Evolutionary conservation across 768 basidiomycete genomes (phyloP).

Genomic region (Lentinula sp.): DNA sequence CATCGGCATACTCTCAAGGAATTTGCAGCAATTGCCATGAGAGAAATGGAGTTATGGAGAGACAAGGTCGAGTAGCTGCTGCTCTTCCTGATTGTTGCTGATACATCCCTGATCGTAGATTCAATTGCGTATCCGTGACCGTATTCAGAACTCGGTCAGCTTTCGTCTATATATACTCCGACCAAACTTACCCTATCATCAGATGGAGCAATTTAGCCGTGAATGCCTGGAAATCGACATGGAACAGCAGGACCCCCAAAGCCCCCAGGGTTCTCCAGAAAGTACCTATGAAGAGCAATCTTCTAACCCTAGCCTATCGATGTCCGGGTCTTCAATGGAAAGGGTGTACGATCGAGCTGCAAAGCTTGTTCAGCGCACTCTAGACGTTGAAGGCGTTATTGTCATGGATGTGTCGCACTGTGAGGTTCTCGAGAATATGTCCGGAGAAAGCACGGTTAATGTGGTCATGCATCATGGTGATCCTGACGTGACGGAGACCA

Average conservation of each 20-base stretch:
- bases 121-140: constrained; percentile 83
- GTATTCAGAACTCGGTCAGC: constrained; percentile 82
- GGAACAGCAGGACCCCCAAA: constrained; percentile 31
- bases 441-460: constrained; percentile 53
- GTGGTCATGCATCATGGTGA: constrained; percentile 70
- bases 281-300: background rate
- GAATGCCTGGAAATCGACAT: constrained; percentile 91
- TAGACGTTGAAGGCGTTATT: constrained; percentile 89
- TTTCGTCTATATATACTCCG: background rate
- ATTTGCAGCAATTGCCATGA: constrained; percentile 90
- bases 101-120: constrained; percentile 40
- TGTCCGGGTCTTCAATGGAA: constrained; percentile 58
- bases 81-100: background rate
- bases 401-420: constrained; percentile 92
- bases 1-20: constrained; percentile 92
- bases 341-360: constrained; percentile 88
- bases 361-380: constrained; percentile 79
- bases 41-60: constrained; percentile 93
- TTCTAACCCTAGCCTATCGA: constrained; percentile 16
- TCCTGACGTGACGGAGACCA: constrained; percentile 40
- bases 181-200: constrained; percentile 1
- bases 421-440: constrained; percentile 75
- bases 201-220: constrained; percentile 95
- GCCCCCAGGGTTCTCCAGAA: background rate
- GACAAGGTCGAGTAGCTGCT: constrained; percentile 59